phyloP scores from a whole-genome alignment of 495 filamentous ascomycete genomes.

The Neurospora sp. region DNA sequence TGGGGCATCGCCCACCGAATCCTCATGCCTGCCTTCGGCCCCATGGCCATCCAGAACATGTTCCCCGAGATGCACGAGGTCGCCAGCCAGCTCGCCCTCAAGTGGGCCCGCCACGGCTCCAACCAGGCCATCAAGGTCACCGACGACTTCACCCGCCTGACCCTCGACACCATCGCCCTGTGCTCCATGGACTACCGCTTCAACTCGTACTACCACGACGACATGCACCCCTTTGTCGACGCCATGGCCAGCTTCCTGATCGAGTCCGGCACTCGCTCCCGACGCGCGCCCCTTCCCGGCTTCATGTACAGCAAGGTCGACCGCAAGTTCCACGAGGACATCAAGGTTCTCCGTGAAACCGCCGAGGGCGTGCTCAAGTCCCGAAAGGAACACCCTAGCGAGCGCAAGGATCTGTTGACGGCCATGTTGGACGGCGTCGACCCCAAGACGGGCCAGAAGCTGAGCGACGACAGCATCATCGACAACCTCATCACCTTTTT shows the following conservation, averaged over 20 bases:
- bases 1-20: constrained; percentile 66
- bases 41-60: constrained; percentile 58
- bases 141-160: constrained; percentile 67
- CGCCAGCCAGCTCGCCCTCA: constrained; percentile 56
- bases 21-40: constrained; percentile 60
- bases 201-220: constrained; percentile 62
- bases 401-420: constrained; percentile 60
- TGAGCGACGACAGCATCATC: constrained; percentile 51
- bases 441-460: constrained; percentile 52
- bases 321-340: constrained; percentile 48
- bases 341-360: constrained; percentile 43
- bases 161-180: constrained; percentile 62
- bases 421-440: constrained; percentile 60
- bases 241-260: constrained; percentile 52
- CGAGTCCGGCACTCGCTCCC: constrained; percentile 42
- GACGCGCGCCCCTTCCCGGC: constrained; percentile 40
- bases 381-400: constrained; percentile 43
- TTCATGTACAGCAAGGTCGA: constrained; percentile 43
- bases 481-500: constrained; percentile 69
- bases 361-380: constrained; percentile 50
- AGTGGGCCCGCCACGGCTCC: constrained; percentile 61
- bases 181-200: constrained; percentile 68
- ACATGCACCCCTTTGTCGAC: constrained; percentile 55
- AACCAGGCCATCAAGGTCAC: constrained; percentile 45
- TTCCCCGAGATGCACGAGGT: constrained; percentile 71